Percentiles rank a stretch among this genome's conserved stretches.
Conservation (phyloP, 1,139 yeast species). For the Yamadazyma taylorii region DNA sequence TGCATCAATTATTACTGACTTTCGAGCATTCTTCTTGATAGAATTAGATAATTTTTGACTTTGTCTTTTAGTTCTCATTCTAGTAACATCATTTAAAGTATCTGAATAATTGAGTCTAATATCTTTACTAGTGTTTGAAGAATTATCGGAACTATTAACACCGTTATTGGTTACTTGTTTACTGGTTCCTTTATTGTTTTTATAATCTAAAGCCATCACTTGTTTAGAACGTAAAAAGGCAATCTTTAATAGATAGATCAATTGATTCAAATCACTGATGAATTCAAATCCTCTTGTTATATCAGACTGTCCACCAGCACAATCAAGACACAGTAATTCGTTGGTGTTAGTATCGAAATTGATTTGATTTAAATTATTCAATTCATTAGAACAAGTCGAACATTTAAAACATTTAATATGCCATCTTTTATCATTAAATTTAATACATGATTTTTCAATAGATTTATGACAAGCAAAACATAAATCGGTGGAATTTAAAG, state of each 20-base stretch:
- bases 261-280: constrained; percentile 72
- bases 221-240: constrained; percentile 79
- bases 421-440: constrained; percentile 70
- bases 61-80: constrained; percentile 73
- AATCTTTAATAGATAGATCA: constrained; percentile 74
- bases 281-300: constrained; percentile 56
- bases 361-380: constrained; percentile 31
- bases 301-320: constrained; percentile 34
- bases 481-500: constrained; percentile 72
- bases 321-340: constrained; percentile 54
- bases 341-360: constrained; percentile 26
- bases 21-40: constrained; percentile 48
- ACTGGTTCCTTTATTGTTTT: constrained; percentile 8
- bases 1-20: constrained; percentile 48
- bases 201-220: constrained; percentile 46
- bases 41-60: constrained; percentile 62
- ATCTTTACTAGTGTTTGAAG: constrained; percentile 19
- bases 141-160: too few species aligned
- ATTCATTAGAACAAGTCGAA: constrained; percentile 44
- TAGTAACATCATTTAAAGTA: constrained; percentile 75
- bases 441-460: constrained; percentile 79
- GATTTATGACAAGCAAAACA: constrained; percentile 72
- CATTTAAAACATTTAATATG: constrained; percentile 75
- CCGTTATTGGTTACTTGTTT: too few species aligned
- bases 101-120: constrained; percentile 54